Conservation (phyloP, 1,284 basidiomycete species). For the Takashimella koratensis region DNA sequence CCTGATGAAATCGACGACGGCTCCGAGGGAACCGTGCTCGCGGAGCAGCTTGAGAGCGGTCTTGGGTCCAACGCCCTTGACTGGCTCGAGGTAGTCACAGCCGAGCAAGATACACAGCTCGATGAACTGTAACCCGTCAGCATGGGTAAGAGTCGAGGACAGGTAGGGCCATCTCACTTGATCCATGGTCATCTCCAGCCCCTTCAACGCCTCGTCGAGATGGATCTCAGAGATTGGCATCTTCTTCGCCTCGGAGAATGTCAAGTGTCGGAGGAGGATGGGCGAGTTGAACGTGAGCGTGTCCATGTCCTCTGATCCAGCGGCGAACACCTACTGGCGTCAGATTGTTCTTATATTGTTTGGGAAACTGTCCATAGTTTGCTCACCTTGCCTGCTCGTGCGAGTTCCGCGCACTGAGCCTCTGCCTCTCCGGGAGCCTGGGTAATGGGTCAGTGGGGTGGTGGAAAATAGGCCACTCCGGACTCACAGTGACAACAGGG, state of each 20-base stretch:
- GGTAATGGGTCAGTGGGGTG: conserved; percentile 11
- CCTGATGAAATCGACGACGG: conserved; percentile 74
- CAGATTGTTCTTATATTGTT: not conserved
- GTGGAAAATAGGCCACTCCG: not conserved
- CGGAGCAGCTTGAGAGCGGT: conserved; percentile 89
- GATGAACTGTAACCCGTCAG: conserved; percentile 66
- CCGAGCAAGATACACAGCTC: conserved; percentile 96
- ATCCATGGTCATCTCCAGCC: conserved; percentile 87
- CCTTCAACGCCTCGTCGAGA: conserved; percentile 76
- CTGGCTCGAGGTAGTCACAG: conserved; percentile 84
- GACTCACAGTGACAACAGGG: conserved; percentile 76
- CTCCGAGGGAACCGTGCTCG: conserved; percentile 76
- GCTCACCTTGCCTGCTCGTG: conserved; percentile 85
- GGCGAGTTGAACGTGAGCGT: conserved; percentile 94
- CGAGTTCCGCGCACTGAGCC: conserved; percentile 96
- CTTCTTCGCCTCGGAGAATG: conserved; percentile 98
- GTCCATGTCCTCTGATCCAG: conserved; percentile 99
- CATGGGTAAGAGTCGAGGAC: not conserved
- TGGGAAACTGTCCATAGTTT: no score
- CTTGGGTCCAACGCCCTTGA: conserved; percentile 60
- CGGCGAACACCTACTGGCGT: conserved; percentile 73
- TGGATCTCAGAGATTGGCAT: conserved; percentile 94
- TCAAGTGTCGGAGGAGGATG: conserved; percentile 89
- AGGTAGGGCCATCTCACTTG: conserved; percentile 56
- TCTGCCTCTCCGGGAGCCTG: conserved; percentile 98